Percentiles rank a stretch among this genome's conserved stretches.
phyloP scores from a whole-genome alignment of 176 grass and related monocot genomes.

The Hordeum marinum region DNA sequence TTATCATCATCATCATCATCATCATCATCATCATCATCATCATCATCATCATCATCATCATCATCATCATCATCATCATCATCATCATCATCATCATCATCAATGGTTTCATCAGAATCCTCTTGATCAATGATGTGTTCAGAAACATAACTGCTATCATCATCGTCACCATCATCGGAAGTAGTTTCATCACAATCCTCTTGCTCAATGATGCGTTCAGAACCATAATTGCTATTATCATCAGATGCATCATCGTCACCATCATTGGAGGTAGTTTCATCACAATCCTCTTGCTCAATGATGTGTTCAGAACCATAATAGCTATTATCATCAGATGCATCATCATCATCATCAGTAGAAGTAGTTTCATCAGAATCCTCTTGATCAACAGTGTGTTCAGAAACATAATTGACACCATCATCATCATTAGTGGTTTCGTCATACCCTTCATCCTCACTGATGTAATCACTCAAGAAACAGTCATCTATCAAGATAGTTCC shows the following conservation, averaged over 20 bases:
- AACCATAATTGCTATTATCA: no score
- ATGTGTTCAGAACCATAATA: not conserved
- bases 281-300: not conserved
- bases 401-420: not conserved
- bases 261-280: no score
- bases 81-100: not conserved
- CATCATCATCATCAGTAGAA: no score
- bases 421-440: slow-evolving; percentile 1
- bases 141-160: no score
- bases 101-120: no score
- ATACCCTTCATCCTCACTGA: not conserved
- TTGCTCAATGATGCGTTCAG: no score
- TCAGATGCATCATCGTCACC: no score
- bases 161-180: not conserved
- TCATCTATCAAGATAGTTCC: slow-evolving; percentile 21
- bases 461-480: not conserved
- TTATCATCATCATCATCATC: not conserved
- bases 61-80: not conserved
- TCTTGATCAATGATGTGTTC: not conserved
- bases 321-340: no score
- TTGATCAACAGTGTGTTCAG: not conserved
- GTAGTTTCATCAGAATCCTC: no score
- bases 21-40: not conserved
- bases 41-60: no score
- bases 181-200: not conserved